phyloP scores from a whole-genome alignment of 352 stramenopile genomes.

The Globisporangium emineosum region DNA sequence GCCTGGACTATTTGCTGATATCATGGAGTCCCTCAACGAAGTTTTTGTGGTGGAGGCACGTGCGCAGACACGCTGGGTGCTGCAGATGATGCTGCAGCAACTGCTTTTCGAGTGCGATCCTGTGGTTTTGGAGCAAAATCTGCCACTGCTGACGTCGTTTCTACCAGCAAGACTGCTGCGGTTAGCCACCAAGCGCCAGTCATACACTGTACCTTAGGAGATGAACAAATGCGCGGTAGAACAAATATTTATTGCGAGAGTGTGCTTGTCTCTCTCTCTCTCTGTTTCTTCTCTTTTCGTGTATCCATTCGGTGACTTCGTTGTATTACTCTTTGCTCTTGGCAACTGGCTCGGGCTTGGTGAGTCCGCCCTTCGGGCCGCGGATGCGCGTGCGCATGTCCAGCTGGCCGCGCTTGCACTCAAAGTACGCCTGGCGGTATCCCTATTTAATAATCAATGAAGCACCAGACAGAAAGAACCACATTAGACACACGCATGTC shows the following conservation, averaged over 20 bases:
- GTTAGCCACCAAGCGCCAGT: background rate
- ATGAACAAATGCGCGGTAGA: background rate
- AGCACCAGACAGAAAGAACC: background rate
- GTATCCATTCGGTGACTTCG: background rate
- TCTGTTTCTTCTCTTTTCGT: background rate
- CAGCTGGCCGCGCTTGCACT: slow-evolving; percentile 81
- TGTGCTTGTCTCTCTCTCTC: background rate
- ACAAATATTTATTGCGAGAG: background rate
- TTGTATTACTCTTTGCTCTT: slow-evolving; percentile 17
- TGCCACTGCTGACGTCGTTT: slow-evolving; percentile 11
- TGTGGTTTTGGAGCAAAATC: slow-evolving; percentile 13
- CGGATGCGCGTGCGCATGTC: slow-evolving; percentile 84
- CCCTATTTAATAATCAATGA: slow-evolving; percentile 30
- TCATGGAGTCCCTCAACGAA: slow-evolving; percentile 26
- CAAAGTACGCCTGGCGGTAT: slow-evolving; percentile 78
- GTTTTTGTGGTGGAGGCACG: slow-evolving; percentile 23
- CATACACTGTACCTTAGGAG: too few species aligned
- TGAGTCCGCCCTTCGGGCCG: slow-evolving; percentile 69
- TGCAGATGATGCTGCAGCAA: slow-evolving; percentile 34
- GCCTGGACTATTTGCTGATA: slow-evolving; percentile 20
- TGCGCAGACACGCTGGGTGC: slow-evolving; percentile 25
- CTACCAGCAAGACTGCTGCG: slow-evolving; percentile 18
- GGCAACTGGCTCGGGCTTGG: slow-evolving; percentile 28
- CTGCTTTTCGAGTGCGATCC: slow-evolving; percentile 45
- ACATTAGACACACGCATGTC: background rate